These are phyloP conservation scores for Cladosporium sp. DNA, from an alignment of 2,329 filamentous ascomycete species.

Conservation along the genomic window DNA sequence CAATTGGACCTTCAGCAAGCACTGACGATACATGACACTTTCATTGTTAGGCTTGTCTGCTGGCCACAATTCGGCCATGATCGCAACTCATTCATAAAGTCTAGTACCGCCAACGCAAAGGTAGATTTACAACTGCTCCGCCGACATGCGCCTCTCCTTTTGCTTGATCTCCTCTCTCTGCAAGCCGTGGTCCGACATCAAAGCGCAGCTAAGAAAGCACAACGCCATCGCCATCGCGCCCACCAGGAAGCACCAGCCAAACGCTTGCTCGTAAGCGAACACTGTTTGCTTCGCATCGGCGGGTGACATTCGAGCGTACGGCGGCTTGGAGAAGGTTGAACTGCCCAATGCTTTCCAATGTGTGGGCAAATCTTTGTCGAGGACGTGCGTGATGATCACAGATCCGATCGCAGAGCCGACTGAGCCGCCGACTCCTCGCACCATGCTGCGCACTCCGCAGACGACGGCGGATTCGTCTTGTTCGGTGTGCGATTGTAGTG, in stretches of 20 bases:
- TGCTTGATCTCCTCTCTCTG: conserved; percentile 7
- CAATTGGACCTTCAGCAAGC: too few relatives aligned
- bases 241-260: conserved; percentile 15
- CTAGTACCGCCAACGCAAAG: too few relatives aligned
- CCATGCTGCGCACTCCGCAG: conserved; percentile 20
- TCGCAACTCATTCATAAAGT: too few relatives aligned
- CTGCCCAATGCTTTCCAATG: conserved; percentile 7
- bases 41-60: too few relatives aligned
- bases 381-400: conserved; percentile 11
- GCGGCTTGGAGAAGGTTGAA: conserved; percentile 15
- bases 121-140: not conserved
- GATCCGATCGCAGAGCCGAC: conserved; percentile 20
- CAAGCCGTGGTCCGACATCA: conserved; percentile 6
- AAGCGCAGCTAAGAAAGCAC: conserved; percentile 8
- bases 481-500: conserved; percentile 19
- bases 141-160: conserved; percentile 10
- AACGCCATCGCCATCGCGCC: conserved; percentile 13
- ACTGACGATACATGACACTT: too few relatives aligned
- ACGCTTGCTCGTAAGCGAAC: conserved; percentile 14
- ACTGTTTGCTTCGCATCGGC: conserved; percentile 6
- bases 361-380: conserved; percentile 8
- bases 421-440: conserved; percentile 21
- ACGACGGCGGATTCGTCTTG: conserved; percentile 17
- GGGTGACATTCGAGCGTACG: not conserved
- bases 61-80: too few relatives aligned